A percentile compares a stretch with the other conserved stretches of the same genome.
Evolutionary conservation across 305 asterid species (phyloP).

Genomic region (Fraxinus albicans): DNA sequence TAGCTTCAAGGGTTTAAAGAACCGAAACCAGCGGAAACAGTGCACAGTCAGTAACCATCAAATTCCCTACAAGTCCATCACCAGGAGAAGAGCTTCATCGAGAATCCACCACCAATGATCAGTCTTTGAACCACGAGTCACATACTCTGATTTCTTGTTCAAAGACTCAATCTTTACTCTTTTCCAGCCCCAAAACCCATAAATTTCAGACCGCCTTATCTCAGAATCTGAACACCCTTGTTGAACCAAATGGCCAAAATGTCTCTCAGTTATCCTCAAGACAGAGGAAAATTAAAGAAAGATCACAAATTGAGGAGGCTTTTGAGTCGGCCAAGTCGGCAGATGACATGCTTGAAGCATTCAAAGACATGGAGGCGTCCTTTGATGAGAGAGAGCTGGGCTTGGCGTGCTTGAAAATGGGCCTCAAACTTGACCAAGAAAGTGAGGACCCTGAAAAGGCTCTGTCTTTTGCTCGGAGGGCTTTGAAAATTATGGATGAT

Average conservation of each 20-base stretch:
- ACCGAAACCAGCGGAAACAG: background rate
- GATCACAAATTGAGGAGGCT: slow-evolving; percentile 68
- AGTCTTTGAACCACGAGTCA: slow-evolving; percentile 24
- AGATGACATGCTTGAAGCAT: slow-evolving; percentile 73
- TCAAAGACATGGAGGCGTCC: slow-evolving; percentile 62
- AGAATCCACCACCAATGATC: slow-evolving; percentile 26
- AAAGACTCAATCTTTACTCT: slow-evolving; percentile 37
- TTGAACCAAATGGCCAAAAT: slow-evolving; percentile 34
- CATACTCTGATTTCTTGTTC: slow-evolving; percentile 33
- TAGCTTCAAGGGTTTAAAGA: slow-evolving; percentile 43
- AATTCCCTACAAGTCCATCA: slow-evolving; percentile 19
- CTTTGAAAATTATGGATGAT: slow-evolving; percentile 57
- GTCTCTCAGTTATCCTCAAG: slow-evolving; percentile 56
- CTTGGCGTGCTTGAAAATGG: slow-evolving; percentile 77
- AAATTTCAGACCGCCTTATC: slow-evolving; percentile 18
- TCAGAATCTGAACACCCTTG: slow-evolving; percentile 48
- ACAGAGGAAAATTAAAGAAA: slow-evolving; percentile 66
- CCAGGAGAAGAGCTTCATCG: slow-evolving; percentile 74
- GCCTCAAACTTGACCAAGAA: slow-evolving; percentile 81
- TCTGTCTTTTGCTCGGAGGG: slow-evolving; percentile 63
- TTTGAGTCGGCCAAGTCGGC: slow-evolving; percentile 74
- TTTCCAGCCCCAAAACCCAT: slow-evolving; percentile 23
- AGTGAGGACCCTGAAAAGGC: slow-evolving; percentile 72
- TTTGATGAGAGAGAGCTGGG: slow-evolving; percentile 75
- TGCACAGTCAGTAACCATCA: background rate